phyloP scores from a whole-genome alignment of 371 early-diverging fungal genomes.

The Sporodiniella umbellata region DNA sequence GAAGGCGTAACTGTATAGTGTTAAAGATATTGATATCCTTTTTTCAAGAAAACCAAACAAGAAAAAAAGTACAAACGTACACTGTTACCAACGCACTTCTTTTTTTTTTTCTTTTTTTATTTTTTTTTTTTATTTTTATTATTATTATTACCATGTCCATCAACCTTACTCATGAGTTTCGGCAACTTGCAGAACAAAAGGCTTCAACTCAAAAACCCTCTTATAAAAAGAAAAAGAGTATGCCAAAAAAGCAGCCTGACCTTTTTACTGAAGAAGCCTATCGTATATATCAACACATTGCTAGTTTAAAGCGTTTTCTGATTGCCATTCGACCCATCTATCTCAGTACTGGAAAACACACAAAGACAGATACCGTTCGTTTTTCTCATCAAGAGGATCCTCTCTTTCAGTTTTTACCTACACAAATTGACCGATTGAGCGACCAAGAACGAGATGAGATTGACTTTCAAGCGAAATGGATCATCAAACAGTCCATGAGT shows the following conservation, averaged over 20 bases:
- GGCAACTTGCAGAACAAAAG: slow-evolving; percentile 15
- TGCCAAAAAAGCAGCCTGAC: slow-evolving; percentile 10
- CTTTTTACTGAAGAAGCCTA: slow-evolving; percentile 52
- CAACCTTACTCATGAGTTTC: too few species aligned
- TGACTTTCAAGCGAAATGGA: slow-evolving; percentile 55
- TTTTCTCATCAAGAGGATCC: slow-evolving; percentile 7
- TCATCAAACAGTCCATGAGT: slow-evolving; percentile 52
- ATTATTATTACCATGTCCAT: too few species aligned
- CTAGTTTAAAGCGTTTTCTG: slow-evolving; percentile 38
- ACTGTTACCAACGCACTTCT: too few species aligned
- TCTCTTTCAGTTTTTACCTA: slow-evolving; percentile 36
- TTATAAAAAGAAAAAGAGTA: background rate
- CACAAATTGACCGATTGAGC: slow-evolving; percentile 28
- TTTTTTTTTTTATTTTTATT: too few species aligned
- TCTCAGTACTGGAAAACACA: slow-evolving; percentile 27
- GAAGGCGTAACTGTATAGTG: too few species aligned
- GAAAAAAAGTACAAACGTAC: too few species aligned
- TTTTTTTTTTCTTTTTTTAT: too few species aligned
- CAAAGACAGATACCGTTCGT: background rate
- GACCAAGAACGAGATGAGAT: slow-evolving; percentile 58
- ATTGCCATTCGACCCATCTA: slow-evolving; percentile 46
- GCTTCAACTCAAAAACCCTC: slow-evolving; percentile 3
- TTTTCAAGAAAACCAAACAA: too few species aligned
- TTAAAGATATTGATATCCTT: too few species aligned
- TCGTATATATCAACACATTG: slow-evolving; percentile 44